Base-by-base conservation (phyloP, 495 filamentous ascomycete genomes). In the Cercophora sp. region DNA sequence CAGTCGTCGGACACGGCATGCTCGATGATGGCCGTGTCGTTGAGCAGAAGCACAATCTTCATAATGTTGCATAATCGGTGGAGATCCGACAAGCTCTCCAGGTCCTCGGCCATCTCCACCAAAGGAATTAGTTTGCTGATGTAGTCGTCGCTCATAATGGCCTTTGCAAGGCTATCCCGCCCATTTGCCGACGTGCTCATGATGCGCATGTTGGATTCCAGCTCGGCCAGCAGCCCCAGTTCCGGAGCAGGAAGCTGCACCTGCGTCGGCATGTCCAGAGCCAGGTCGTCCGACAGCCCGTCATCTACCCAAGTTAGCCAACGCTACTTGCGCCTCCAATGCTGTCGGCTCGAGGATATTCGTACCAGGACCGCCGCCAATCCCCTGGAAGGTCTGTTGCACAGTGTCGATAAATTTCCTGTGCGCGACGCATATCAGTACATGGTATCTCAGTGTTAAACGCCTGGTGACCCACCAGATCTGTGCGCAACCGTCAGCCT, bases 1-100 rank as follows among this genome's bases (percentile, higher is more conserved):
- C 91, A 81, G 25, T 88, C 82, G 71, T 98, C 94, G 6, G 86
- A 87, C 6, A 98, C 92, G 39, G 91, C 88, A 41, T 86, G 84
- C 65, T 98, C 93, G 55, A 98, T 95, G 52, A 98, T 95, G 49
- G 82, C 74, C 29, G 85, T 95, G 62, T 98, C 94, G 66, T 98
- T 98, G 19, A 98, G 80, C 37, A 97, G 75, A 42, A 98, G 89
- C 29, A 96, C 79, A 47, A 84, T 87, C 75, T 98, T 98, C 90
- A 96, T 96, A 66, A 98, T 96, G 63, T 90, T 95, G 83, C 93
- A 98, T 18, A 98, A 73, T 24, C 86, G 80, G 64, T 97, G 94
- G 24, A 98, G 74, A 61, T 96, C 91, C 0, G 78, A 62, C 25
- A 96, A 70, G 55, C 86, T 90, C 65, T 98, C 91, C 51, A 95